Conservation (phyloP, 2,329 filamentous ascomycete species). For the Penicillium sumatraense region DNA sequence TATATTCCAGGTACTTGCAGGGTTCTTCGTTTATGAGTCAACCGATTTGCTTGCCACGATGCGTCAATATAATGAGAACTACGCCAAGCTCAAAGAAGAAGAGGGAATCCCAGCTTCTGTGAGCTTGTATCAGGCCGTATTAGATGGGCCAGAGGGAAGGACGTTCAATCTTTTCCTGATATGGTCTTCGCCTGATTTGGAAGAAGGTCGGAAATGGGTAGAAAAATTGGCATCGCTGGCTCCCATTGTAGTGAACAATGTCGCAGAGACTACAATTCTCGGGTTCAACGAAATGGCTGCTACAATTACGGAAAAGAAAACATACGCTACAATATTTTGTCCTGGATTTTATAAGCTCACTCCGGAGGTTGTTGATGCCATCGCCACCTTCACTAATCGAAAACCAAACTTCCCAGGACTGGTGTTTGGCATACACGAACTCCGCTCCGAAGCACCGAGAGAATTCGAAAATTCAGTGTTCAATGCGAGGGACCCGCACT, state of each 20-base stretch:
- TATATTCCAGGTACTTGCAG: conserved; percentile 29
- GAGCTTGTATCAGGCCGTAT: conserved; percentile 31
- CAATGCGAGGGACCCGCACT: conserved; percentile 35
- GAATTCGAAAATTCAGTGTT: conserved; percentile 32
- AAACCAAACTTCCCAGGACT: conserved; percentile 30
- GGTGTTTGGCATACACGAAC: conserved; percentile 36
- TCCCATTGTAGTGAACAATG: conserved; percentile 32
- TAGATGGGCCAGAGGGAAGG: conserved; percentile 38
- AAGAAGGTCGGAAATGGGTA: conserved; percentile 33
- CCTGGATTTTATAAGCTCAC: conserved; percentile 29
- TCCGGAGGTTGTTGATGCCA: conserved; percentile 26
- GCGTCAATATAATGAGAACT: conserved; percentile 28
- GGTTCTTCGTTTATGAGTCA: conserved; percentile 39
- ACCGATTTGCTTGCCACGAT: conserved; percentile 31
- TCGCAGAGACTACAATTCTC: conserved; percentile 25
- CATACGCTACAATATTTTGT: conserved; percentile 20
- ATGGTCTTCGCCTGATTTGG: conserved; percentile 40
- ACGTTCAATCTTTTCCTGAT: conserved; percentile 31
- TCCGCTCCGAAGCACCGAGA: conserved; percentile 25
- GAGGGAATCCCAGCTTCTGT: conserved; percentile 22
- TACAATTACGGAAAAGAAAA: conserved; percentile 18
- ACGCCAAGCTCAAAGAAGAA: conserved; percentile 24
- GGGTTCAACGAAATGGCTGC: conserved; percentile 23
- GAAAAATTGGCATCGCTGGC: conserved; percentile 33
- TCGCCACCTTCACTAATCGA: conserved; percentile 27